Conservation (phyloP, 2,329 filamentous ascomycete species). For the Ophiostoma piceae region DNA sequence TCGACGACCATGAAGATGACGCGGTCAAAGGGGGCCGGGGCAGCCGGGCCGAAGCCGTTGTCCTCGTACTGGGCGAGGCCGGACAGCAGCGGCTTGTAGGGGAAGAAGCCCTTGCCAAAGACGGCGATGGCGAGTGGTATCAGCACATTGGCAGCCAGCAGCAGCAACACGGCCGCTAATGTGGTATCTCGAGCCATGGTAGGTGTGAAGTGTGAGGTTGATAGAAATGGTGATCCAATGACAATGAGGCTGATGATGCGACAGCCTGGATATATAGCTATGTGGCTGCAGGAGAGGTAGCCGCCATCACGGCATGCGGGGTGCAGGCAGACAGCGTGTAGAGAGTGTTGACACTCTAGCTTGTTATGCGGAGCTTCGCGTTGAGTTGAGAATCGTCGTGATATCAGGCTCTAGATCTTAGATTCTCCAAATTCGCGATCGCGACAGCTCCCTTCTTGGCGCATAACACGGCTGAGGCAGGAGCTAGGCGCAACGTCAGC, state of each 20-base stretch:
- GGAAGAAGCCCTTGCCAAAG: constrained; percentile 92
- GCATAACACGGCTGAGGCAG: constrained; percentile 2
- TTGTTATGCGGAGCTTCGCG: neutral
- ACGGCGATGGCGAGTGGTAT: constrained; percentile 67
- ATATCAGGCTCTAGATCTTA: neutral
- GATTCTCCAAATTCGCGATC: neutral
- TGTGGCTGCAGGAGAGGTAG: neutral
- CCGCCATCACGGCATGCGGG: neutral
- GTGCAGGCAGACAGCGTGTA: neutral
- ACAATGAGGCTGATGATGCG: neutral
- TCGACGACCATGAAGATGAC: constrained; percentile 98
- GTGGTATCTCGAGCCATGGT: neutral
- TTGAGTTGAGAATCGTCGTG: neutral
- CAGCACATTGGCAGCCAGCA: constrained; percentile 67
- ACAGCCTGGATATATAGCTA: neutral
- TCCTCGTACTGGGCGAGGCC: constrained; percentile 68
- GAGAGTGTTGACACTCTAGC: neutral
- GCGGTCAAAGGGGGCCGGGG: constrained; percentile 73
- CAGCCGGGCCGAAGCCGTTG: constrained; percentile 50
- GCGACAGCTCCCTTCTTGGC: neutral
- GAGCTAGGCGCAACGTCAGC: neutral
- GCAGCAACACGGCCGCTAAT: constrained; percentile 38
- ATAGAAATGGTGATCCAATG: neutral
- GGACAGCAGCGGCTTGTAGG: constrained; percentile 89
- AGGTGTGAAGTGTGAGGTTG: neutral